phyloP scores from a whole-genome alignment of 495 filamentous ascomycete genomes.

The Paragyromitra xinjiangensis region DNA sequence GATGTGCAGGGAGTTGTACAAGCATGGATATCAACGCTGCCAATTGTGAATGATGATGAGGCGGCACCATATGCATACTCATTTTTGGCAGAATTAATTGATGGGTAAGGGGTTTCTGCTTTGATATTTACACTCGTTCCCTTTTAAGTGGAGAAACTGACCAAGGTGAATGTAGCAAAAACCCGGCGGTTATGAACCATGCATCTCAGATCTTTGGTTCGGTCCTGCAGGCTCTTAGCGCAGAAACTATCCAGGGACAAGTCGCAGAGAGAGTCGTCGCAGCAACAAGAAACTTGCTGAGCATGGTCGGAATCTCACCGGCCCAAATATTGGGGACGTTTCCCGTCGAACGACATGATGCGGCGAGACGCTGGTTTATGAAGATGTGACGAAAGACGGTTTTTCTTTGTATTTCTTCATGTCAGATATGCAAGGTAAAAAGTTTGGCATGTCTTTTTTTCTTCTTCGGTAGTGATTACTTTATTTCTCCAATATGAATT shows the following conservation, averaged over 20 bases:
- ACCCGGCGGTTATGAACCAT: constrained; percentile 78
- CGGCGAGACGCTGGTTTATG: constrained; percentile 51
- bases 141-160: constrained; percentile 9
- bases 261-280: constrained; percentile 75
- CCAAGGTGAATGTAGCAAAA: constrained; percentile 69
- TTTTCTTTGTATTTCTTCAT: constrained; percentile 38
- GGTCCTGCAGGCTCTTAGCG: constrained; percentile 86
- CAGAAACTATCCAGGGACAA: constrained; percentile 86
- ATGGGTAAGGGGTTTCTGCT: constrained; percentile 75
- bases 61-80: constrained; percentile 96
- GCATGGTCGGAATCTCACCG: constrained; percentile 64
- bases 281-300: constrained; percentile 76
- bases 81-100: constrained; percentile 89
- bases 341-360: constrained; percentile 50
- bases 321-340: constrained; percentile 46
- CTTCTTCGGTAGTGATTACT: constrained; percentile 25
- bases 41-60: constrained; percentile 94
- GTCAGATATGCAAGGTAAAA: constrained; percentile 43
- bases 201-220: constrained; percentile 80
- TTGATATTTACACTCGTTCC: background rate
- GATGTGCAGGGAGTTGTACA: constrained; percentile 75
- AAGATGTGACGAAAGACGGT: constrained; percentile 12
- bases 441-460: constrained; percentile 38
- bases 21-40: constrained; percentile 88
- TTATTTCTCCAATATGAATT: constrained; percentile 36